Conservation (phyloP, 1,284 basidiomycete species). For the Cryptococcus jaspeensis region DNA sequence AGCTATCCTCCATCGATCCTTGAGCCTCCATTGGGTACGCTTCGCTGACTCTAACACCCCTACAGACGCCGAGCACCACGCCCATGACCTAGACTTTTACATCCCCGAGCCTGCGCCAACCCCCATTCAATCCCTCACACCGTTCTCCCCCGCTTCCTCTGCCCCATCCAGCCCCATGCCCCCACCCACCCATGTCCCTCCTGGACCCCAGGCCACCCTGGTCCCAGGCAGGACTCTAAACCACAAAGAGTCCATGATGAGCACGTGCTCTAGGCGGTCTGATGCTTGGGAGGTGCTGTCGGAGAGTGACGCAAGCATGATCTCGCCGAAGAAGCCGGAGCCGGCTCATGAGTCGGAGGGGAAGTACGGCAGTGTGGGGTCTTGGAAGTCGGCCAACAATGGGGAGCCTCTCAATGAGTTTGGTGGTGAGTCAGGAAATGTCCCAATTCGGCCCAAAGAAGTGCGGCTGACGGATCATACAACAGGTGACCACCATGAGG, state of each 20-base stretch:
- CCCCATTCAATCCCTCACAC: slow-evolving; percentile 8
- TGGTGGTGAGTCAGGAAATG: slow-evolving; percentile 17
- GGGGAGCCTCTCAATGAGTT: slow-evolving; percentile 38
- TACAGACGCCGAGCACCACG: slow-evolving; percentile 24
- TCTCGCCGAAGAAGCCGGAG: slow-evolving; percentile 23
- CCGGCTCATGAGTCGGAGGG: not conserved
- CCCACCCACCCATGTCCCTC: not conserved
- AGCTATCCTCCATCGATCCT: slow-evolving; percentile 11
- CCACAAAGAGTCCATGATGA: slow-evolving; percentile 11
- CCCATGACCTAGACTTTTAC: slow-evolving; percentile 13
- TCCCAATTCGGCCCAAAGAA: not conserved
- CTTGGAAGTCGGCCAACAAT: slow-evolving; percentile 46
- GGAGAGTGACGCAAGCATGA: slow-evolving; percentile 36
- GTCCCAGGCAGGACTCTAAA: slow-evolving; percentile 5
- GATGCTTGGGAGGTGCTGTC: slow-evolving; percentile 44
- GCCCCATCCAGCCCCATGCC: slow-evolving; percentile 10
- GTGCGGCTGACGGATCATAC: not conserved
- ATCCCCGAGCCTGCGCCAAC: slow-evolving; percentile 24
- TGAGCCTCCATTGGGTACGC: not conserved
- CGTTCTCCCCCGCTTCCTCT: slow-evolving; percentile 4
- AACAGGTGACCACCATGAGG: slow-evolving; percentile 5
- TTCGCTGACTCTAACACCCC: not conserved
- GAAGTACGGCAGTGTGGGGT: slow-evolving; percentile 22
- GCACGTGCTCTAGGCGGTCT: slow-evolving; percentile 9
- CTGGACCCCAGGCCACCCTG: not conserved